These are phyloP conservation scores for Cyclotella sp. DNA, from an alignment of 108 stramenopile genomes.

Conservation along the genomic window DNA sequence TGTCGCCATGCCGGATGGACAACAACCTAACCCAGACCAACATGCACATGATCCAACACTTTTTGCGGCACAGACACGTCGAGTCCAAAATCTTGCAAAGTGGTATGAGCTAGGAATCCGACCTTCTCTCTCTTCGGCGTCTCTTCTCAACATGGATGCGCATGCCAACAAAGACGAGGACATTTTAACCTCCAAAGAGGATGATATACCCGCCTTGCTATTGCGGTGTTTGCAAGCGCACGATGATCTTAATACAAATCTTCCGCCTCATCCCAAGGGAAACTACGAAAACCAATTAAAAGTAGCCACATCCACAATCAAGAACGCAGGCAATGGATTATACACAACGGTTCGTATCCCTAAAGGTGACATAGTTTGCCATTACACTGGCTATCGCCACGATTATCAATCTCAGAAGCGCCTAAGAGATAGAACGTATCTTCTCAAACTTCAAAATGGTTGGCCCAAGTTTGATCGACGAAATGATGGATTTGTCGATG, in stretches of 20 bases:
- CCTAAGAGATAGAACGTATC: constrained; percentile 30
- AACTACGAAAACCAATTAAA: constrained; percentile 30
- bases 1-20: constrained; percentile 26
- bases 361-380: constrained; percentile 32
- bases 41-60: constrained; percentile 27
- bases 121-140: constrained; percentile 33
- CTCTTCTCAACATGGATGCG: constrained; percentile 29
- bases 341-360: constrained; percentile 27
- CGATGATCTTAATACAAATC: constrained; percentile 46
- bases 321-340: constrained; percentile 43
- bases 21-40: constrained; percentile 5
- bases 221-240: constrained; percentile 41
- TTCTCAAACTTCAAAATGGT: constrained; percentile 47
- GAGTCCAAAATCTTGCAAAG: constrained; percentile 34
- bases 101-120: constrained; percentile 49
- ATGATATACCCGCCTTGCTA: constrained; percentile 36
- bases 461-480: constrained; percentile 40
- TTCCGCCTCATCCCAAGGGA: constrained; percentile 40
- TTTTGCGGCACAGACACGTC: constrained; percentile 30
- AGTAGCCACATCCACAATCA: constrained; percentile 41
- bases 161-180: constrained; percentile 38
- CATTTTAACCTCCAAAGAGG: constrained; percentile 24
- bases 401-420: constrained; percentile 53
- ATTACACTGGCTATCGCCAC: constrained; percentile 49
- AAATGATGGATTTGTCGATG: constrained; percentile 53